A percentile compares a stretch with the other conserved stretches of the same genome.
phyloP scores from a whole-genome alignment of 2,329 filamentous ascomycete species.

The Diplodia corticola region DNA sequence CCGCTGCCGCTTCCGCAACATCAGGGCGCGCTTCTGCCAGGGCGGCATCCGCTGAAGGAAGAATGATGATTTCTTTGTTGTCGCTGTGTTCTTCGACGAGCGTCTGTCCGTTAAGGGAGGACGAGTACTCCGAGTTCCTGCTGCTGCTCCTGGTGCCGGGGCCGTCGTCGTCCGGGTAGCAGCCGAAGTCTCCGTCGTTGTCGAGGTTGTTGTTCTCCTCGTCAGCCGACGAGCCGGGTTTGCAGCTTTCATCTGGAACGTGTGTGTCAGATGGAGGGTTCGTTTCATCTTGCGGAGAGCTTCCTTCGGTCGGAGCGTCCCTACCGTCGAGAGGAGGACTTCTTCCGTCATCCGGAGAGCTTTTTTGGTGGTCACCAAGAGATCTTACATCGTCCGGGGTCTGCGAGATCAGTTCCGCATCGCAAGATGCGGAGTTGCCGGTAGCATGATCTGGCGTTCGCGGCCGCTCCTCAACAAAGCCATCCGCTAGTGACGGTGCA shows the following conservation, averaged over 20 bases:
- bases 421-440: neutral
- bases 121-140: neutral
- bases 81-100: neutral
- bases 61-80: neutral
- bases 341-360: neutral
- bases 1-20: neutral
- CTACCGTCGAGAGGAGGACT: neutral
- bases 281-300: neutral
- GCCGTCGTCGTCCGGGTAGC: neutral
- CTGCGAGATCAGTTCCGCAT: neutral
- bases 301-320: neutral
- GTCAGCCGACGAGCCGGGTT: neutral
- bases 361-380: neutral
- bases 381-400: neutral
- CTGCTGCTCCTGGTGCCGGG: neutral
- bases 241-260: neutral
- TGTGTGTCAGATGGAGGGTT: neutral
- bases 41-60: neutral
- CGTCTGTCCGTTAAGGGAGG: neutral
- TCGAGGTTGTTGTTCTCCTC: neutral
- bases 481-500: neutral
- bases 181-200: neutral
- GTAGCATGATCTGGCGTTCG: neutral
- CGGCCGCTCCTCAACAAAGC: neutral
- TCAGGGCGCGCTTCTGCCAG: neutral